Evolutionary conservation across 257 asterid species (phyloP).

Genomic region (Cordia subcordata): DNA sequence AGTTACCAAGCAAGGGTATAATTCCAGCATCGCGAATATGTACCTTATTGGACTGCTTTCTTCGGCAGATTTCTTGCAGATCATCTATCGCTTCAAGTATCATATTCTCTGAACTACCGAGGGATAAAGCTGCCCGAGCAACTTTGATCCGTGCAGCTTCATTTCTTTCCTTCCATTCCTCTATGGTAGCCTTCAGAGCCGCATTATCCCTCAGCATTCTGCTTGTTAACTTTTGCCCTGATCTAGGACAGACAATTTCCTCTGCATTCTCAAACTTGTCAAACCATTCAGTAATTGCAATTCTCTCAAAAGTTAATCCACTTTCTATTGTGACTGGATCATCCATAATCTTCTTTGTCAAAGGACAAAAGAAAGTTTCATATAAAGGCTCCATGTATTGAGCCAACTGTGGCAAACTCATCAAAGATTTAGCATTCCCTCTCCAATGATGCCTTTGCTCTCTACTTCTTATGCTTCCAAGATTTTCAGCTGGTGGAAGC

Average conservation of each 20-base stretch:
- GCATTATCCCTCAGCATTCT: conserved; percentile 41
- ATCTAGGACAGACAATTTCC: conserved; percentile 53
- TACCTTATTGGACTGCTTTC: conserved; percentile 44
- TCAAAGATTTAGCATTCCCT: conserved; percentile 25
- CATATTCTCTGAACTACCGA: conserved; percentile 61
- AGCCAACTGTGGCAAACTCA: conserved; percentile 39
- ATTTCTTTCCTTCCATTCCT: conserved; percentile 76
- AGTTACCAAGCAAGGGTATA: conserved; percentile 49
- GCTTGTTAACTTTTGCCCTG: conserved; percentile 46
- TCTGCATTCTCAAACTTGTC: conserved; percentile 22
- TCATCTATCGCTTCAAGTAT: conserved; percentile 70
- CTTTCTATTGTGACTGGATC: conserved; percentile 73
- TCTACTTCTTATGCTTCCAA: conserved; percentile 18
- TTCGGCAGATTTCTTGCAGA: conserved; percentile 41
- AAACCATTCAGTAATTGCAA: conserved; percentile 51
- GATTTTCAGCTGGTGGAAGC: conserved; percentile 19
- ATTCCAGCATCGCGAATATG: conserved; percentile 57
- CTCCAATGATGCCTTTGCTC: conserved; percentile 13
- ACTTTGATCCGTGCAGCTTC: conserved; percentile 66
- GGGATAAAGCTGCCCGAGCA: conserved; percentile 62
- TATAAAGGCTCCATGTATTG: conserved; percentile 67
- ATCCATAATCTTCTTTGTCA: conserved; percentile 63
- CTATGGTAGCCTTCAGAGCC: conserved; percentile 61
- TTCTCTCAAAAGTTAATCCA: conserved; percentile 69
- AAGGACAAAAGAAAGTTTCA: conserved; percentile 69